Conservation (phyloP, 306 rosid genomes). For the Trifolium pratense region DNA sequence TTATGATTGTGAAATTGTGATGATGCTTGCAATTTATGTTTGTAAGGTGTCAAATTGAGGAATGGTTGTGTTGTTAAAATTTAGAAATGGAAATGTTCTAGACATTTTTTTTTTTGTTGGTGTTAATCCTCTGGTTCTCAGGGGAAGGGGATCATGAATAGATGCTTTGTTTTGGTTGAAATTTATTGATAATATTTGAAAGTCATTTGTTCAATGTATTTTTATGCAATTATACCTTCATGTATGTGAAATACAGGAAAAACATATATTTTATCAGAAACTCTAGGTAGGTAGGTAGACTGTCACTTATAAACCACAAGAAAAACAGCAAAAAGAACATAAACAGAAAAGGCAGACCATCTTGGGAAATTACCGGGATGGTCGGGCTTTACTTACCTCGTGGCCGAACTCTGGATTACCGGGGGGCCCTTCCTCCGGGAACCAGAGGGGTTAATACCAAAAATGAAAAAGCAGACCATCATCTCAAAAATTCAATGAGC, state of each 20-base stretch:
- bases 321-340: not conserved
- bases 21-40: conserved; percentile 25
- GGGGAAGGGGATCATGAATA: not conserved
- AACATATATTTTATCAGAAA: conserved; percentile 6
- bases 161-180: conserved; percentile 34
- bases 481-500: not conserved
- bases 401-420: too few relatives aligned
- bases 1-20: conserved; percentile 35
- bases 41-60: conserved; percentile 27
- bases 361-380: too few relatives aligned
- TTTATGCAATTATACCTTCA: not conserved
- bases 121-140: too few relatives aligned
- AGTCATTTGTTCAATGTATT: conserved; percentile 11
- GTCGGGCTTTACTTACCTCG: too few relatives aligned
- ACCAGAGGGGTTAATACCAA: too few relatives aligned
- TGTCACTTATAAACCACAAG: not conserved
- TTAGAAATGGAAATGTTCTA: conserved; percentile 18
- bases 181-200: conserved; percentile 30
- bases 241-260: not conserved
- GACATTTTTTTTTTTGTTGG: too few relatives aligned
- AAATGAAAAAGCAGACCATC: too few relatives aligned
- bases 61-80: conserved; percentile 17
- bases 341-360: conserved; percentile 1
- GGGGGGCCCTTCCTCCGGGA: too few relatives aligned
- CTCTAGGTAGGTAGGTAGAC: conserved; percentile 7